Evolutionary conservation across 2,329 filamentous ascomycete species (phyloP).

Genomic region (Penicillium aurantiogriseum): DNA sequence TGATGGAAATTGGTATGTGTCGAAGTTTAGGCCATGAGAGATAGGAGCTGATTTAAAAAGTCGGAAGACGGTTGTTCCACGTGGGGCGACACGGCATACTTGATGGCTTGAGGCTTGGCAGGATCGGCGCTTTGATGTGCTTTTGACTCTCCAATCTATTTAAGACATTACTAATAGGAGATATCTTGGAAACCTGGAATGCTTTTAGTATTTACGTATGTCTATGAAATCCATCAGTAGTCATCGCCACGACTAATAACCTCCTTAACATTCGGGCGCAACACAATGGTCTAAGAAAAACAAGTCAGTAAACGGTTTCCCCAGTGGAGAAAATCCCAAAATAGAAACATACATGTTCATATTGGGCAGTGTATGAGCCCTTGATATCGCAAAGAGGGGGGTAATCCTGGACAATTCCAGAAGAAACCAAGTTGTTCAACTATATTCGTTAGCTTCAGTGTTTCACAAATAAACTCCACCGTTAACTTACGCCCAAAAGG

Average conservation of each 20-base stretch:
- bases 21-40: slow-evolving; percentile 9
- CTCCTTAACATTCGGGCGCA: slow-evolving; percentile 79
- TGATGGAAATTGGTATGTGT: slow-evolving; percentile 20
- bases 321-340: background rate
- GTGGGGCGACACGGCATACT: slow-evolving; percentile 34
- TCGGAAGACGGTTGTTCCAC: slow-evolving; percentile 35
- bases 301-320: slow-evolving; percentile 14
- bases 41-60: slow-evolving; percentile 16
- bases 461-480: background rate
- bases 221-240: slow-evolving; percentile 55
- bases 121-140: slow-evolving; percentile 8
- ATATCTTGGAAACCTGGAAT: background rate
- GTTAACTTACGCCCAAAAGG: slow-evolving; percentile 69
- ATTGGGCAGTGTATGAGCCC: slow-evolving; percentile 92
- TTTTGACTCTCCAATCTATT: background rate
- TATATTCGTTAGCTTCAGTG: slow-evolving; percentile 41
- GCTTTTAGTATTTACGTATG: slow-evolving; percentile 11
- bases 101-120: slow-evolving; percentile 20
- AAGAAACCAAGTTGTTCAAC: slow-evolving; percentile 81
- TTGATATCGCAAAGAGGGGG: slow-evolving; percentile 87
- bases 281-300: slow-evolving; percentile 63
- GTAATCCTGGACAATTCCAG: slow-evolving; percentile 85
- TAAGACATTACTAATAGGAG: slow-evolving; percentile 4
- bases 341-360: slow-evolving; percentile 73
- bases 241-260: slow-evolving; percentile 83